phyloP scores from a whole-genome alignment of 2,329 filamentous ascomycete genomes.

The Coleophoma eucalyptorum region DNA sequence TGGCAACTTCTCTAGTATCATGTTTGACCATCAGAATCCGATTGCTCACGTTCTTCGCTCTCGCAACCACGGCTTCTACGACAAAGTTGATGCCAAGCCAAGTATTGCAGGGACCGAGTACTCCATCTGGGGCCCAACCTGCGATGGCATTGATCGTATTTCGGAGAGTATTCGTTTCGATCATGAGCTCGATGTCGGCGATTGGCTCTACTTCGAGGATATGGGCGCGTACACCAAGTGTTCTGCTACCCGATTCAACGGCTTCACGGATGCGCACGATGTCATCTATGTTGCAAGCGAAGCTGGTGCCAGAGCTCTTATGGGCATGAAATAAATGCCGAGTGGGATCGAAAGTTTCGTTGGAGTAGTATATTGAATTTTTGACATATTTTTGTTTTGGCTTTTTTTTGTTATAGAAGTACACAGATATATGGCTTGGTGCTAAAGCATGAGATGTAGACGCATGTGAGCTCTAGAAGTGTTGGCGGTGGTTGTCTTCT shows the following conservation, averaged over 20 bases:
- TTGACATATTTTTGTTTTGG: not conserved
- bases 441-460: not conserved
- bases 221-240: constrained; percentile 99
- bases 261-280: constrained; percentile 88
- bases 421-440: not conserved
- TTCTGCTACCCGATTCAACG: constrained; percentile 96
- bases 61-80: constrained; percentile 53
- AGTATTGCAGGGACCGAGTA: constrained; percentile 66
- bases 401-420: not conserved
- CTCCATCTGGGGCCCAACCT: constrained; percentile 97
- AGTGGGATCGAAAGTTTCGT: not conserved
- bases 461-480: not conserved
- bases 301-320: constrained; percentile 73
- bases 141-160: constrained; percentile 96
- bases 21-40: constrained; percentile 97
- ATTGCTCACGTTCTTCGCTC: constrained; percentile 74
- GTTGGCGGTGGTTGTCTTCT: too few relatives aligned
- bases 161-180: constrained; percentile 74
- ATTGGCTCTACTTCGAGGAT: constrained; percentile 98
- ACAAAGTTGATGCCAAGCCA: constrained; percentile 46
- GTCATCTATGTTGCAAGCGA: constrained; percentile 95
- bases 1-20: constrained; percentile 98
- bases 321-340: constrained; percentile 35
- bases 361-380: not conserved
- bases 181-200: constrained; percentile 80